phyloP scores from a whole-genome alignment of 2,329 filamentous ascomycete species.

The Cyphellophora attinorum region DNA sequence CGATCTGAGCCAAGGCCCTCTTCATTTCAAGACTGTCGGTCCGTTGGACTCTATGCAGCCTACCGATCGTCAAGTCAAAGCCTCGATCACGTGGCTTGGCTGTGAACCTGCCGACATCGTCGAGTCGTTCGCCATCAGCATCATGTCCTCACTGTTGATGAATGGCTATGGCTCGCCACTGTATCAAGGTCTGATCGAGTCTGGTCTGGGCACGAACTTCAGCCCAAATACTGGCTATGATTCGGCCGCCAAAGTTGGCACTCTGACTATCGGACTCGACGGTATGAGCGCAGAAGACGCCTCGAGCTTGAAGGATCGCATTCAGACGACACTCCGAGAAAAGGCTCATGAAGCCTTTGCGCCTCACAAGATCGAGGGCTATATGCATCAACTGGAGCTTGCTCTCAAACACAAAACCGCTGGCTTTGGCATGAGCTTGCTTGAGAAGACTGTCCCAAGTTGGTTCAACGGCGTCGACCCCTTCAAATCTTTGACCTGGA shows the following conservation, averaged over 20 bases:
- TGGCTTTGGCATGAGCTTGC: constrained; percentile 82
- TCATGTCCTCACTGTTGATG: constrained; percentile 75
- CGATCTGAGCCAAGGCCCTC: constrained; percentile 56
- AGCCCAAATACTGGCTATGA: constrained; percentile 93
- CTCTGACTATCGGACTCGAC: constrained; percentile 84
- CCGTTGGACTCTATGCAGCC: constrained; percentile 82
- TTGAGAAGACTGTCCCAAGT: constrained; percentile 77
- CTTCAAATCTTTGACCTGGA: constrained; percentile 84
- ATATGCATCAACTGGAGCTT: constrained; percentile 90
- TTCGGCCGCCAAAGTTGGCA: constrained; percentile 61
- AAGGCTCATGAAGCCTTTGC: constrained; percentile 72
- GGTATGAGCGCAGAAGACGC: constrained; percentile 80
- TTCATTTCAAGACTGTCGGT: constrained; percentile 62
- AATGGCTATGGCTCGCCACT: constrained; percentile 93
- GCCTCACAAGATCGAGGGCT: constrained; percentile 80
- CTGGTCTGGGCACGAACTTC: constrained; percentile 83
- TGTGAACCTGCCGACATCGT: constrained; percentile 73
- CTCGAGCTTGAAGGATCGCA: constrained; percentile 61
- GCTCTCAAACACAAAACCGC: constrained; percentile 91
- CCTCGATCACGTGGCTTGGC: constrained; percentile 85
- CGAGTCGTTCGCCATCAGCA: constrained; percentile 76
- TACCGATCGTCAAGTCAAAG: constrained; percentile 81
- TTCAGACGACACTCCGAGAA: constrained; percentile 63
- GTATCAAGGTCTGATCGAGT: constrained; percentile 80
- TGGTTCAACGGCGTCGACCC: constrained; percentile 97